Base-by-base conservation (phyloP, 2,329 filamentous ascomycete species). In the Botrytis porri region DNA sequence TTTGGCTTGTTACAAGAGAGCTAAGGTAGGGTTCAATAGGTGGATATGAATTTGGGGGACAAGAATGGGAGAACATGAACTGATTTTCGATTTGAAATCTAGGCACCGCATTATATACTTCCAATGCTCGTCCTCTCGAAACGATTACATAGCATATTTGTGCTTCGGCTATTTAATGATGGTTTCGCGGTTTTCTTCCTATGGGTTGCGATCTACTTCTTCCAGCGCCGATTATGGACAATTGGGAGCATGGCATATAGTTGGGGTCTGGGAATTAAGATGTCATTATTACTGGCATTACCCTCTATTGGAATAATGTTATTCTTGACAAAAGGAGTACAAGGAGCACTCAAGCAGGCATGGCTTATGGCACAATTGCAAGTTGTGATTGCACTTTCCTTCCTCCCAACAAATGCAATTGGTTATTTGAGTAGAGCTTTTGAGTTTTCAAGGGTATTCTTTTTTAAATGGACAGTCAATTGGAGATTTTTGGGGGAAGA, bases 381-480 rank as follows among this genome's bases (percentile, higher is more conserved):
- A 83, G 85, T 96, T 78, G 81, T 87, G 75, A 84, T 89, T 48
- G 87, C 84, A 64, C 79, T 85, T 61, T 94, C 94, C 0, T 98
- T 98, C 83, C 81, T 93, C 35, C 81, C 86, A 16, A 84, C 84
- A 59, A 92, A 94, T 77, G 83, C 90, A 32, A 82, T 83, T 74
- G 93, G 91, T 41, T 99, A 99, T 81, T 80, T 97, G 29, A 88
- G 88, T 64, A 87, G 92, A 75, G 94, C 96, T 0, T 99, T 99
- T 80, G 94, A 99, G 83, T 87, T 99, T 73, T 94, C 93, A 64
- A 88, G 96, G 71, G 90, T 93, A 78, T 99, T 99, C 83, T 87
- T 97, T 78, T 98, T 95, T 86, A 94, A 95, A 83, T 99, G 96
- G 96, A 99, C 96, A 0, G 96, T 99, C 77, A 99, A 99, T 82